These are phyloP conservation scores for Irpex rosettiformis DNA, from an alignment of 1,284 basidiomycete species.

Conservation along the genomic window DNA sequence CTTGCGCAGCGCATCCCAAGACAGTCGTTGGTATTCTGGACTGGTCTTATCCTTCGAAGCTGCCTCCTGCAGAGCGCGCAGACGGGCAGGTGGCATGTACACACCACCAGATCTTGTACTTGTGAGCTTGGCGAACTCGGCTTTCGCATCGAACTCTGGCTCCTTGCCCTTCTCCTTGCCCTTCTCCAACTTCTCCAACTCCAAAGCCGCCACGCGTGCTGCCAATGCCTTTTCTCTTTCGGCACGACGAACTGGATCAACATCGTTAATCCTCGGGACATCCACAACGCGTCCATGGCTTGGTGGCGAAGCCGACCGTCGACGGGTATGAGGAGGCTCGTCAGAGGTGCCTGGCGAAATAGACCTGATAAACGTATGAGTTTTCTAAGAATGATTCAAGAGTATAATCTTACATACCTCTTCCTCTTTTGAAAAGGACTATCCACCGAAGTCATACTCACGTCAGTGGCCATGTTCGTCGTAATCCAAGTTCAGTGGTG, in stretches of 20 bases:
- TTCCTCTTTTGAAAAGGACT: constrained; percentile 49
- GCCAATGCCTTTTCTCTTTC: constrained; percentile 79
- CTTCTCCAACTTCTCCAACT: constrained; percentile 60
- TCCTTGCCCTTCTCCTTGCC: constrained; percentile 43
- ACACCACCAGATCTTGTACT: constrained; percentile 88
- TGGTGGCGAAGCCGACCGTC: constrained; percentile 60
- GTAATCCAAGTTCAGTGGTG: constrained; percentile 11
- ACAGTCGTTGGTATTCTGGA: constrained; percentile 92
- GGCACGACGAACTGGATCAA: constrained; percentile 72
- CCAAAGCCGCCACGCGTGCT: constrained; percentile 67
- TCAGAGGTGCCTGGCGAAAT: constrained; percentile 42
- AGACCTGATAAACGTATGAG: constrained; percentile 41
- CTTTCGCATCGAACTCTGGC: constrained; percentile 57
- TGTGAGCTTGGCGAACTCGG: constrained; percentile 80
- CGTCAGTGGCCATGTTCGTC: constrained; percentile 46
- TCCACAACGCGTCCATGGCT: constrained; percentile 34
- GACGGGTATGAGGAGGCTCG: constrained; percentile 58
- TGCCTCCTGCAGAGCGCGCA: constrained; percentile 89
- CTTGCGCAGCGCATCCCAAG: constrained; percentile 98
- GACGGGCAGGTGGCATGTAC: constrained; percentile 92
- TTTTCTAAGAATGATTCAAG: constrained; percentile 1
- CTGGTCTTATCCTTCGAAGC: constrained; percentile 83
- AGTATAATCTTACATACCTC: constrained; percentile 36
- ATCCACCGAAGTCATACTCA: constrained; percentile 35
- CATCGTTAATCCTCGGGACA: constrained; percentile 63